Evolutionary conservation across 208 protist species (phyloP).

Genomic region (Acanthamoeba triangularis): DNA sequence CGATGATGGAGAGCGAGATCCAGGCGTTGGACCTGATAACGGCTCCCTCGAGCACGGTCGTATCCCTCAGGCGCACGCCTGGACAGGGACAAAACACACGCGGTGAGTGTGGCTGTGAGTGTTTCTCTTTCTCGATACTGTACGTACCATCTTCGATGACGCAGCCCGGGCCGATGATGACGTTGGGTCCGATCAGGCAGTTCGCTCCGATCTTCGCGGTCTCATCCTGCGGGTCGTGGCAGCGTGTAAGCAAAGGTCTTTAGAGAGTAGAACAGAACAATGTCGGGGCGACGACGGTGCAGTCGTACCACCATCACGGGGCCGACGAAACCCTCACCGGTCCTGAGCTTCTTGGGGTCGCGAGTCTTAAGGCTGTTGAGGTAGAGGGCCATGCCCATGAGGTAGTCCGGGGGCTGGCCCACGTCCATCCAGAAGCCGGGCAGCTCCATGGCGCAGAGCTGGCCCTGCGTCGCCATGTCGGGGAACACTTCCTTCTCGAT

Average conservation of each 20-base stretch:
- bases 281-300: neutral
- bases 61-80: constrained; percentile 92
- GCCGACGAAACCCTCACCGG: constrained; percentile 65
- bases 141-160: constrained; percentile 93
- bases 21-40: constrained; percentile 92
- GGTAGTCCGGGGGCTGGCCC: constrained; percentile 97
- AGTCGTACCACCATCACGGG: constrained; percentile 54
- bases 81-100: neutral
- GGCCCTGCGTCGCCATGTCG: constrained; percentile 93
- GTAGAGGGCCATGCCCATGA: constrained; percentile 94
- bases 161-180: constrained; percentile 96
- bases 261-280: neutral
- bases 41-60: constrained; percentile 94
- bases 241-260: no score
- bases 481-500: constrained; percentile 99
- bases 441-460: constrained; percentile 97
- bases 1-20: constrained; percentile 96
- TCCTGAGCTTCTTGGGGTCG: constrained; percentile 65
- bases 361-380: constrained; percentile 89
- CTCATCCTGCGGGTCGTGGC: constrained; percentile 86
- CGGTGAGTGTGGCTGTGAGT: neutral
- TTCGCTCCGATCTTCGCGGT: constrained; percentile 95
- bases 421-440: constrained; percentile 99
- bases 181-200: constrained; percentile 97
- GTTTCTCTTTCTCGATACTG: neutral